Conservation (phyloP, 495 filamentous ascomycete genomes). For the Aspergillus baeticus region DNA sequence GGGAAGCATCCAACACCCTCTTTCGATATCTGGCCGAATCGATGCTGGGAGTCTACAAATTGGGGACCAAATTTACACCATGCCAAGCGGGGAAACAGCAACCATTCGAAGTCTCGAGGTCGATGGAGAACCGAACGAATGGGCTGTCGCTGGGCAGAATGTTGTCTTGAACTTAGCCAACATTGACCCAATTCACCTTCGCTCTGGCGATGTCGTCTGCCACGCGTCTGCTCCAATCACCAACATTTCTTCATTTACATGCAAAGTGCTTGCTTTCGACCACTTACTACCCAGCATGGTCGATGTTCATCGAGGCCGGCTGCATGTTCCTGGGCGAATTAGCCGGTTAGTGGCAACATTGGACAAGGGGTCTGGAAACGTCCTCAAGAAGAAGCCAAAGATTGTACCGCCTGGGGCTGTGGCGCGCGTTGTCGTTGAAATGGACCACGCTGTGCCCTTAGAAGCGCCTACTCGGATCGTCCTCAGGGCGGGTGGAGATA, state of each 20-base stretch:
- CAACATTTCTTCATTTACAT: constrained; percentile 66
- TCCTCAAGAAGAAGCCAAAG: constrained; percentile 80
- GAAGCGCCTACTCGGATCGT: constrained; percentile 77
- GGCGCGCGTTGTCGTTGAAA: constrained; percentile 66
- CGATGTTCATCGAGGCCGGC: constrained; percentile 80
- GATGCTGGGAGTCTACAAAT: constrained; percentile 80
- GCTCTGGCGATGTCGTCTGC: constrained; percentile 83
- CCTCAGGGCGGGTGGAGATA: constrained; percentile 75
- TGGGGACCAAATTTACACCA: constrained; percentile 74
- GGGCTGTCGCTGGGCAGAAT: constrained; percentile 96
- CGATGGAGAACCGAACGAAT: constrained; percentile 69
- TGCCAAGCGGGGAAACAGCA: constrained; percentile 78
- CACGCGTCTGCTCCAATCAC: constrained; percentile 62
- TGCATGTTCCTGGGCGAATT: constrained; percentile 77
- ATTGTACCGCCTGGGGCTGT: constrained; percentile 71
- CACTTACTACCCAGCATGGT: constrained; percentile 83
- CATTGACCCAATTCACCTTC: constrained; percentile 80
- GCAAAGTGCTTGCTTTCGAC: constrained; percentile 87
- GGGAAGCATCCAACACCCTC: constrained; percentile 67
- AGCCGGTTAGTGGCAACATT: constrained; percentile 65
- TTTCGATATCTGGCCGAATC: constrained; percentile 82
- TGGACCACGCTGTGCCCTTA: constrained; percentile 74
- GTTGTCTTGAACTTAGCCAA: constrained; percentile 78
- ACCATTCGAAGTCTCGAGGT: constrained; percentile 75
- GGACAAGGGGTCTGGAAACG: constrained; percentile 68